phyloP scores from a whole-genome alignment of 495 filamentous ascomycete genomes.

The Aspergillus bridgeri region DNA sequence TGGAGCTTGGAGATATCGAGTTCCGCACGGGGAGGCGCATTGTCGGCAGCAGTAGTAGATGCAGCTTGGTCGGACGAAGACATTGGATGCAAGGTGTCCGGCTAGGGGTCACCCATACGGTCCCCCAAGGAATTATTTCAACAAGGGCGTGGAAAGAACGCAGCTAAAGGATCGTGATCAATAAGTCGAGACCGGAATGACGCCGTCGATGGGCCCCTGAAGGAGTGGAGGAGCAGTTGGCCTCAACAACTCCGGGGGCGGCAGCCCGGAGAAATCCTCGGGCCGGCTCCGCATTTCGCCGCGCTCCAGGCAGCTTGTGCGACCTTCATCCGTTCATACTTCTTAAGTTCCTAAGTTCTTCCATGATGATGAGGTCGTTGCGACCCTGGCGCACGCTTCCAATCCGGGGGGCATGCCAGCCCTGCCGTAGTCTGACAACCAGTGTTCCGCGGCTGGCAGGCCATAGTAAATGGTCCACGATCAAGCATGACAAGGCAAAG shows the following conservation, averaged over 20 bases:
- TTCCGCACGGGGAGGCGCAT: conserved; percentile 47
- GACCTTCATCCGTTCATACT: too few relatives aligned
- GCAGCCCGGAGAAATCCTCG: conserved; percentile 35
- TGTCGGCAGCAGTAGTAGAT: conserved; percentile 28
- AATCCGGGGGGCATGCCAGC: conserved; percentile 14
- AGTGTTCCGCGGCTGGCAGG: conserved; percentile 55
- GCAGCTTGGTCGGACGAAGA: conserved; percentile 35
- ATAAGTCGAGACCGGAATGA: background rate
- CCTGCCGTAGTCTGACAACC: conserved; percentile 48
- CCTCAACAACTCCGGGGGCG: conserved; percentile 27
- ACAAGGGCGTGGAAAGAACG: conserved; percentile 1
- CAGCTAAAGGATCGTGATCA: background rate
- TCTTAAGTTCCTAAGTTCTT: conserved; percentile 8
- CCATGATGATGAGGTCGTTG: conserved; percentile 17
- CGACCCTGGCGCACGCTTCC: conserved; percentile 9
- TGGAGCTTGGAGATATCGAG: conserved; percentile 87
- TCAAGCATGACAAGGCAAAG: conserved; percentile 88
- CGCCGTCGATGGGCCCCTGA: conserved; percentile 18
- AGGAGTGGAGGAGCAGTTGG: conserved; percentile 15
- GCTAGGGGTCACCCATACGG: conserved; percentile 25
- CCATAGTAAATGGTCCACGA: conserved; percentile 92
- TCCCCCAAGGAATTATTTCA: background rate
- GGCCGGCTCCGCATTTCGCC: conserved; percentile 20
- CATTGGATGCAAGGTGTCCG: conserved; percentile 31
- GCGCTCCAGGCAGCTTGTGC: too few relatives aligned